Conservation (phyloP, 2,329 filamentous ascomycete genomes). For the Harringtonia lauricola region DNA sequence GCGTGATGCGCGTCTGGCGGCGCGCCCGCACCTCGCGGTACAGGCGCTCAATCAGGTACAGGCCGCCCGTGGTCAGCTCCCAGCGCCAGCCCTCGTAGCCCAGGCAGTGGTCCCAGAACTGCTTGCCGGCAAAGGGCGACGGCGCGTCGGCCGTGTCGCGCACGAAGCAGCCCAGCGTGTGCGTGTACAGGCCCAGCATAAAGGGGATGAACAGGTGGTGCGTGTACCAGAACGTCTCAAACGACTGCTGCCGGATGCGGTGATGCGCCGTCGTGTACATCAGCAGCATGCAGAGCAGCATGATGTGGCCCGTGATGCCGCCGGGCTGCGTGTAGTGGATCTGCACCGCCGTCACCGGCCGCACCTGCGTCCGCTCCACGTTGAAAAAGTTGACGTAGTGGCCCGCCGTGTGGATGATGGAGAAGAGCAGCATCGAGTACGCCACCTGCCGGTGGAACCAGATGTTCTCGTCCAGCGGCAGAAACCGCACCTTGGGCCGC, state of each 20-base stretch:
- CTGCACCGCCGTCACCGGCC: constrained; percentile 68
- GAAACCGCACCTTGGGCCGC: constrained; percentile 74
- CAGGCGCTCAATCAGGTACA: constrained; percentile 80
- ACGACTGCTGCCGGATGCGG: constrained; percentile 91
- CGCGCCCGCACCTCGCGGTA: constrained; percentile 84
- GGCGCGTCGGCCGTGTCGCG: constrained; percentile 61
- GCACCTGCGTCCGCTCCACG: constrained; percentile 74
- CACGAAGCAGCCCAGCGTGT: constrained; percentile 93
- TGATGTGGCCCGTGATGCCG: constrained; percentile 90
- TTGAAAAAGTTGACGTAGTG: constrained; percentile 99
- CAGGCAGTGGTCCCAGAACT: constrained; percentile 87
- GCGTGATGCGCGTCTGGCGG: constrained; percentile 78
- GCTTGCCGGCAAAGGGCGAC: constrained; percentile 73
- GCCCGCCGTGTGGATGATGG: constrained; percentile 59
- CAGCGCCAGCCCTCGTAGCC: constrained; percentile 96
- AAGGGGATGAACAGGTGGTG: constrained; percentile 98
- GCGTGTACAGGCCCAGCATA: constrained; percentile 84
- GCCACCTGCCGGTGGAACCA: constrained; percentile 97
- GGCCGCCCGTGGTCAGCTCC: constrained; percentile 75
- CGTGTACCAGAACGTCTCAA: constrained; percentile 98
- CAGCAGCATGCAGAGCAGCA: constrained; percentile 97
- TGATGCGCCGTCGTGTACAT: constrained; percentile 96
- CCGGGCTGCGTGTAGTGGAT: constrained; percentile 87
- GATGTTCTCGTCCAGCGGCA: constrained; percentile 91
- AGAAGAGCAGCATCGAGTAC: constrained; percentile 78